Evolutionary conservation across 495 filamentous ascomycete genomes (phyloP), one percentile per base, ranked within the genome.

Genomic region (Friedmanniomyces endolithicus): DNA sequence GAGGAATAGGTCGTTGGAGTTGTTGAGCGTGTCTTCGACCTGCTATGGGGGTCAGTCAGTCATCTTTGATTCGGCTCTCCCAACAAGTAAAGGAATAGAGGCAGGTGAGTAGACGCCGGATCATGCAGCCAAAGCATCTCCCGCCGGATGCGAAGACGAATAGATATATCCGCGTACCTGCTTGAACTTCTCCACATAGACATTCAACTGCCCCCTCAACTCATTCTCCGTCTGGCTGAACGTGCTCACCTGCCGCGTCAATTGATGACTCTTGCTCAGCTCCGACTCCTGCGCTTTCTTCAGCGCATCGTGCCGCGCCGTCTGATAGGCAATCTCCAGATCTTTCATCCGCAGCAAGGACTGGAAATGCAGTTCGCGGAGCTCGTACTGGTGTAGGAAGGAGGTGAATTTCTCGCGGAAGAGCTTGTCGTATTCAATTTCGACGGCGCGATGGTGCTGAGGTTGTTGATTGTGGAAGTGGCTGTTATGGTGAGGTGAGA

Each of bases 111-210:
- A n/a, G n/a, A n/a, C n/a, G n/a, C n/a, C n/a, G n/a, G n/a, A n/a
- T n/a, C n/a, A n/a, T n/a, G 27, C 27, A 9, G 9, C 27, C 27
- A 3, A 31, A 31, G 27, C 27, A 31, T 29, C 44, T 20, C 20
- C 37, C 6, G n/a, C n/a, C 37, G 6, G 16, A 41, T 14, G 37
- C 44, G 7, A 47, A 47, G 24, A 3, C 11, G 11, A 19, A 16
- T 19, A 25, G 29, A 34, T 20, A 11, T 25, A 46, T 20, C n/a
- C 19, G 53, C 82, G 68, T 81, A 96, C 92, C 86, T 98, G 92
- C 73, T 97, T 97, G 73, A 97, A 98, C 70, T 98, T 98, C 68
- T 98, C 92, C 9, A 97, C 94, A 60, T 98, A 98, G 60, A 97
- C 92, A 68, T 95, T 97, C 60, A 98, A 80, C 66, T 98, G 92